Base-by-base conservation (phyloP, 225 moss, liverwort and hornwort species). In the Neckera pumila region DNA sequence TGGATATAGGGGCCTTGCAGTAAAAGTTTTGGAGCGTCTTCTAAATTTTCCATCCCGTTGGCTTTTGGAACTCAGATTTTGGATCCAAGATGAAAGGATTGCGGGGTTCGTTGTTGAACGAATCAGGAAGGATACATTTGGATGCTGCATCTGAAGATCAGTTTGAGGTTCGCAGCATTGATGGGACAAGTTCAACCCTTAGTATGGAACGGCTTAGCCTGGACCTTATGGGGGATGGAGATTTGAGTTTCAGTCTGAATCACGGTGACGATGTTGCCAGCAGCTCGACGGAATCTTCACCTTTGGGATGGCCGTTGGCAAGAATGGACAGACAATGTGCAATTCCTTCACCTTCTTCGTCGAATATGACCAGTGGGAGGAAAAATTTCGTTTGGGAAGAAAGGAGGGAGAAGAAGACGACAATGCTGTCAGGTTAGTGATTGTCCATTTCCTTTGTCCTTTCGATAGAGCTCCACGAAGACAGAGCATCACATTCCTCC, bases 271-370 rank as follows among this genome's bases (percentile, higher is more conserved):
- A 98, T 74, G 95, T 91, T 80, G 93, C 92, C 47, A 94, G 96
- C 86, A 95, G 96, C 86, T 97, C 97, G 74, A 92, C 95, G 62
- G 94, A 95, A n/a, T 98, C 98, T 22, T 98, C 97, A 47, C 98
- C 98, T 45, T 89, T 98, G 87, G 96, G 98, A 72, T 98, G 98
- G 98, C 98, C 98, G 21, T 88, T 97, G 81, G 97, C 94, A 58
- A 95, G 95, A 90, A 87, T 87, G 89, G 97, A 97, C 80, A 93
- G 96, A 92, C 90, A 87, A 61, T 92, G 97, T 86, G 91, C 95
- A 58, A 91, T 93, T 62, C 94, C 93, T 75, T 98, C 98, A 38
- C 97, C 98, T 47, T 90, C 95, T 36, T 95, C 95, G 87, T 95
- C 95, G 66, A 96, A 94, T 93, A 84, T 96, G 83, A 93, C 93